phyloP scores from a whole-genome alignment of 257 asterid species.

The Petunia secreta region DNA sequence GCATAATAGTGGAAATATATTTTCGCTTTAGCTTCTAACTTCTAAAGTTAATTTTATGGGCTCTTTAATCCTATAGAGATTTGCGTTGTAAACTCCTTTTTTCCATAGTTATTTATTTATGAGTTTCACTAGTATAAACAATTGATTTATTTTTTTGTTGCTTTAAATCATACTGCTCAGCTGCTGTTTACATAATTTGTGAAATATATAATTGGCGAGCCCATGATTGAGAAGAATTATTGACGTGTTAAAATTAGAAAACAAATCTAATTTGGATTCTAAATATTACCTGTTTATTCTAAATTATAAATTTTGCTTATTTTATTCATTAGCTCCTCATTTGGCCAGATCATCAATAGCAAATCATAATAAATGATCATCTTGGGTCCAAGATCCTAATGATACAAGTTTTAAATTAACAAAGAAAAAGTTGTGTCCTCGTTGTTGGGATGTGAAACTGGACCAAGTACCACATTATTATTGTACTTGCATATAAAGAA shows the following conservation, averaged over 20 bases:
- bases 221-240: neutral
- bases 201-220: neutral
- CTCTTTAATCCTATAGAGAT: too few species aligned
- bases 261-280: neutral
- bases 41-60: neutral
- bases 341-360: neutral
- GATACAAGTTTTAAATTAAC: neutral
- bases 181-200: neutral
- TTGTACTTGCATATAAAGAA: constrained; percentile 30
- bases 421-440: constrained; percentile 14
- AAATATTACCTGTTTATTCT: neutral
- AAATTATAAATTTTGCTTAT: neutral
- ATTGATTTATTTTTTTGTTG: neutral
- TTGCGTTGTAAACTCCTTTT: neutral
- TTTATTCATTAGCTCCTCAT: neutral
- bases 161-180: neutral
- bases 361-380: constrained; percentile 22
- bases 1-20: neutral
- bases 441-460: constrained; percentile 29
- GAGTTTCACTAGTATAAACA: neutral
- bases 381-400: neutral
- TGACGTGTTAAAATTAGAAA: neutral
- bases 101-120: neutral
- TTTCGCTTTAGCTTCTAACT: neutral
- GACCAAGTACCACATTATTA: constrained; percentile 33